Evolutionary conservation across 2,329 filamentous ascomycete genomes (phyloP).

Genomic region (Elsinoe fawcettii): DNA sequence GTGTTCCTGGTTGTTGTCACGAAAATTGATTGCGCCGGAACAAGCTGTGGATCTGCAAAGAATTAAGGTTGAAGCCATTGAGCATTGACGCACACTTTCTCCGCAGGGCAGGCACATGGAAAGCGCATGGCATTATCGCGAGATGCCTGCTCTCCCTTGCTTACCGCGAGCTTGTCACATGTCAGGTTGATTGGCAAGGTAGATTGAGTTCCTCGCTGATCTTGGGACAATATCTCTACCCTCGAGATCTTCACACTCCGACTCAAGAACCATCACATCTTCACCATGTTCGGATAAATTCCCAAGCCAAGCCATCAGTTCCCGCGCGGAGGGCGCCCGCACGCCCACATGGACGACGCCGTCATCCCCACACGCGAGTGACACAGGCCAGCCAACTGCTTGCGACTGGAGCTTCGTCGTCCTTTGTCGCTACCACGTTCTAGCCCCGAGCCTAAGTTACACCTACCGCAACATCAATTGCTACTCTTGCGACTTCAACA

Average conservation of each 20-base stretch:
- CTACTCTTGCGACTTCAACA: too few species aligned
- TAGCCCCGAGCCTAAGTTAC: neutral
- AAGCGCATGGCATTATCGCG: neutral
- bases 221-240: neutral
- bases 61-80: conserved; percentile 5
- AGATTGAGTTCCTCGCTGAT: conserved; percentile 4
- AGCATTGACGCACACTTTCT: conserved; percentile 4
- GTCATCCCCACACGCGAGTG: conserved; percentile 7
- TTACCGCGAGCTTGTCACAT: conserved; percentile 12
- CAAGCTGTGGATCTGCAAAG: neutral
- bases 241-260: neutral
- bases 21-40: conserved; percentile 5
- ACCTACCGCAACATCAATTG: neutral
- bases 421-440: neutral
- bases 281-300: conserved; percentile 6
- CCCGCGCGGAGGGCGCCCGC: neutral
- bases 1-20: conserved; percentile 7
- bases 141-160: conserved; percentile 1
- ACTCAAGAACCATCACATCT: neutral
- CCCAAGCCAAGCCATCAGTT: neutral
- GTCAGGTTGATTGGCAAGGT: neutral
- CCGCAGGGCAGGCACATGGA: conserved; percentile 9
- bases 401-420: conserved; percentile 6
- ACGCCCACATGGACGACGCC: neutral
- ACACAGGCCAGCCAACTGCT: neutral